A percentile compares a stretch with the other conserved stretches of the same genome.
These are phyloP conservation scores for Spencermartinsiella europaea DNA, from an alignment of 805 yeast genomes.

Conservation along the genomic window DNA sequence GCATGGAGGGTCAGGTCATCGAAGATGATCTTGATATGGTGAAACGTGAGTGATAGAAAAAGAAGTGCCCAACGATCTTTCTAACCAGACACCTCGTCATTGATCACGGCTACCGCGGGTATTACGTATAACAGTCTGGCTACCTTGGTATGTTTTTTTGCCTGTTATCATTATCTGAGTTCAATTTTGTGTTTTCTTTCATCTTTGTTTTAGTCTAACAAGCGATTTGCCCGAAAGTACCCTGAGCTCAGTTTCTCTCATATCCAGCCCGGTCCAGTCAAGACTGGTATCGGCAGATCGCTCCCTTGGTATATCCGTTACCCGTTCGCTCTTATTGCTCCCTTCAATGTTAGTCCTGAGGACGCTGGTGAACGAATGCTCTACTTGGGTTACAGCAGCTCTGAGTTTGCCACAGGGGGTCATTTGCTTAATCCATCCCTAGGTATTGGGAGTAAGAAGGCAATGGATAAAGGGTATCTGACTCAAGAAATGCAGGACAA, in stretches of 20 bases:
- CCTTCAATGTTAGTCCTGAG: background rate
- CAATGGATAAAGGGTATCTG: constrained; percentile 8
- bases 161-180: too few species aligned
- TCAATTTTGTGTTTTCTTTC: too few species aligned
- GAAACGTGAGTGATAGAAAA: constrained; percentile 8
- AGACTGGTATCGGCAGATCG: constrained; percentile 10
- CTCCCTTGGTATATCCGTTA: constrained; percentile 8
- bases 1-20: constrained; percentile 18
- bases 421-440: constrained; percentile 15
- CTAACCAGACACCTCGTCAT: constrained; percentile 14
- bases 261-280: constrained; percentile 24
- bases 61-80: background rate
- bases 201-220: too few species aligned
- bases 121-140: constrained; percentile 22
- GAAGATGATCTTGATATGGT: constrained; percentile 26
- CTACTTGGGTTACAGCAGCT: constrained; percentile 11
- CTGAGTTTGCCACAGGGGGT: constrained; percentile 20
- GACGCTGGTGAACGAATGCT: constrained; percentile 1
- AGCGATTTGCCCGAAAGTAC: constrained; percentile 18
- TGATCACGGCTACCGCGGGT: constrained; percentile 13
- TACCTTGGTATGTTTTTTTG: constrained; percentile 2
- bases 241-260: constrained; percentile 24
- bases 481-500: constrained; percentile 19
- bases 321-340: background rate
- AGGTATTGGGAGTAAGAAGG: background rate